Base-by-base conservation (phyloP, 441 rosid species). In the Populus tomentosa region DNA sequence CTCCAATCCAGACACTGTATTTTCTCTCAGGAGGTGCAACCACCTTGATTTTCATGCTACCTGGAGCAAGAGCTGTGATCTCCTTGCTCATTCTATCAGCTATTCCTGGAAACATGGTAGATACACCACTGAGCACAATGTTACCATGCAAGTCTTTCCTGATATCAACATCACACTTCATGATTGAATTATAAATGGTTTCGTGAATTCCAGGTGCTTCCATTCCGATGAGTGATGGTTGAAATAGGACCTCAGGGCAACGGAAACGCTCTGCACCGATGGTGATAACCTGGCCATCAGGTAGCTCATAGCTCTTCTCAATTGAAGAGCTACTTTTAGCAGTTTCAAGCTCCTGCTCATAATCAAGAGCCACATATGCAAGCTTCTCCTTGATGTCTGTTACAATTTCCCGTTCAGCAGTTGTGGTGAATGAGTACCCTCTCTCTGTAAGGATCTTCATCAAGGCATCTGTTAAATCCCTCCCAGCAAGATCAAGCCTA, bases 201-300 rank as follows among this genome's bases (percentile, higher is more conserved):
- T 82, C 87, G 6, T 84, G 87, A 69, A 84, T 80, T 56, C 87
- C 87, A 26, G 85, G 85, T 33, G 87, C 83, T 81, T 84, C 87
- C 87, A 84, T 81, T 16, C 87, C 86, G 4, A 84, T 78, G 20
- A 79, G 84, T 1, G 87, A 79, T 21, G 85, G 87, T 36, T 84
- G 87, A 75, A 84, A 84, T 53, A 84, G 73, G 73, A 84, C 85
- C 79, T 84, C 87, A 3, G 87, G 85, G 71, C 85, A 84, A 20
- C 82, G 81, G 74, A 81, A 82, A 24, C 85, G 81, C 80, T 82
- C 87, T 66, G 87, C 83, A 23, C 83, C 85, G 4, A 84, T 82
- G 65, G 85, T 82, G 77, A 84, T 82, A 50, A 82, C 85, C 78
- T 82, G 87, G 32, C 85, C 85, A 72, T 84, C 87, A 21, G 83